Percentiles rank a stretch among this genome's conserved stretches.
Conservation (phyloP, 139 green algal genomes). For the Edaphochlamys debaryana region DNA sequence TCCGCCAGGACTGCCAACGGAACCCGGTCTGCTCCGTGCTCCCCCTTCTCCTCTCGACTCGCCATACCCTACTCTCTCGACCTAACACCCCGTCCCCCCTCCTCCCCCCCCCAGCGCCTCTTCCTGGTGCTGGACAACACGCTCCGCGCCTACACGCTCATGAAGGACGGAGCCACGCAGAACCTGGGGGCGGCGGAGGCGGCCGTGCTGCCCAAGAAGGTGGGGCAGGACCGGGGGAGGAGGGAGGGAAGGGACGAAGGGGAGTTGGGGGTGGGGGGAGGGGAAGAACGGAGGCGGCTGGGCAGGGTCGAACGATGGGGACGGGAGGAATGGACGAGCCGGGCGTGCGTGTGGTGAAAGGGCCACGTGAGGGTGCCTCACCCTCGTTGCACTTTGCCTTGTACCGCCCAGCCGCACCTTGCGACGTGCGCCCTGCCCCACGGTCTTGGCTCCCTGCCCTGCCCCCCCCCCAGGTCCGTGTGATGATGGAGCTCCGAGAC, state of each 20-base stretch:
- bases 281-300: neutral
- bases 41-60: neutral
- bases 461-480: slow-evolving; percentile 50
- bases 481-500: slow-evolving; percentile 64
- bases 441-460: neutral
- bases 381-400: too few relatives aligned
- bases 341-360: neutral
- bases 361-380: neutral
- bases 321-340: too few relatives aligned
- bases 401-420: neutral
- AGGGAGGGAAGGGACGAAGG: neutral
- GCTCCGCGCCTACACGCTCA: slow-evolving; percentile 56
- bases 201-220: slow-evolving; percentile 47
- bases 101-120: slow-evolving; percentile 19
- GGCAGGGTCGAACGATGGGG: too few relatives aligned
- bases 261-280: neutral
- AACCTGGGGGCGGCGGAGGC: slow-evolving; percentile 45
- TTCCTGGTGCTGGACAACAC: slow-evolving; percentile 63
- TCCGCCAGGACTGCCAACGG: neutral
- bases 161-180: slow-evolving; percentile 48
- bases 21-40: neutral
- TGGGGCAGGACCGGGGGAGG: neutral
- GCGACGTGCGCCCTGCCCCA: neutral
- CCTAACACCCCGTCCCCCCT: neutral
- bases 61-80: neutral